Percentiles rank a stretch among this genome's conserved stretches.
These are phyloP conservation scores for Leishmania martiniquensis DNA, from an alignment of 208 protist genomes.

Conservation along the genomic window DNA sequence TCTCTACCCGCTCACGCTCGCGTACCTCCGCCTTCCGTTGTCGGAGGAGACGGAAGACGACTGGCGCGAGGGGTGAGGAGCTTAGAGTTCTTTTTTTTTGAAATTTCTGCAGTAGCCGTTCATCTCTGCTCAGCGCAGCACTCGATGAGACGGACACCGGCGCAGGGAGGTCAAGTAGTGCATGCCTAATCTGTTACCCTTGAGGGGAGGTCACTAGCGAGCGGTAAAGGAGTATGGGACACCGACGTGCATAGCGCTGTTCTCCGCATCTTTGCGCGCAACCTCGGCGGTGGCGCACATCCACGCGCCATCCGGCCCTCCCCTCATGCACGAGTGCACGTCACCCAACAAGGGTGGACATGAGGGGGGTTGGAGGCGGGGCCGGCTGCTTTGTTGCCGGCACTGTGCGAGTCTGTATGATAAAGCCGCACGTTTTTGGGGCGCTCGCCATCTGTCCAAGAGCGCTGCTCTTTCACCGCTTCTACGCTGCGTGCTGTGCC, in stretches of 20 bases:
- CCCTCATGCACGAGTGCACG: neutral
- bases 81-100: neutral
- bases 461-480: neutral
- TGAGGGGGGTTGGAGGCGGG: neutral
- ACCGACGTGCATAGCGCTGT: neutral
- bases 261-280: neutral
- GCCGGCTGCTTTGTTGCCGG: neutral
- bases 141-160: neutral
- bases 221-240: neutral
- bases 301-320: neutral
- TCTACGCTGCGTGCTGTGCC: too few relatives aligned
- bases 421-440: neutral
- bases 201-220: neutral
- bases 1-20: constrained; percentile 54
- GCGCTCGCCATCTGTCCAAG: neutral
- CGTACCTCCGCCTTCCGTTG: constrained; percentile 57
- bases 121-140: neutral
- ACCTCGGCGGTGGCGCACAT: neutral
- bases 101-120: too few relatives aligned
- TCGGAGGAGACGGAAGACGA: constrained; percentile 14
- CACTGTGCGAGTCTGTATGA: neutral
- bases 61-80: neutral
- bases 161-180: neutral
- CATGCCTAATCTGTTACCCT: neutral
- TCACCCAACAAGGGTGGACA: neutral